Conservation (phyloP, 352 stramenopile species). For the Phytophthora palmivora region DNA sequence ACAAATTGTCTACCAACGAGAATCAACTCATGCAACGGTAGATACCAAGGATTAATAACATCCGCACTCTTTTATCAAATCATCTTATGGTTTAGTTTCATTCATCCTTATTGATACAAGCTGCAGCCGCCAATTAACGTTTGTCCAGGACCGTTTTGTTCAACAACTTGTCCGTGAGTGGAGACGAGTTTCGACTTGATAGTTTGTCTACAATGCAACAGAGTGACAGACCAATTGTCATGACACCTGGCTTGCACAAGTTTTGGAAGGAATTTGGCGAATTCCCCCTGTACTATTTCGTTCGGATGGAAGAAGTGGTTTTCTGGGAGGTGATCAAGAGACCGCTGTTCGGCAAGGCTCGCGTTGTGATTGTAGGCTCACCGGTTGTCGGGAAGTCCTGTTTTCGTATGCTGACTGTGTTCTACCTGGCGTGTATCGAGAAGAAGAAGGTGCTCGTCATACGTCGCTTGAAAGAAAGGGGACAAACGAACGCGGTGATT, state of each 20-base stretch:
- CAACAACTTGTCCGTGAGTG: no score
- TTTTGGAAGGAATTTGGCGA: slow-evolving; percentile 18
- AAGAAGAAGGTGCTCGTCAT: slow-evolving; percentile 30
- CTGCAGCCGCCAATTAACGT: no score
- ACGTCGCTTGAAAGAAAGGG: slow-evolving; percentile 24
- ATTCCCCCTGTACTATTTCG: slow-evolving; percentile 15
- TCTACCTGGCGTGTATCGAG: slow-evolving; percentile 24
- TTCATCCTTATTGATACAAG: no score
- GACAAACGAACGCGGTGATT: slow-evolving; percentile 9
- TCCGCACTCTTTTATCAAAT: no score
- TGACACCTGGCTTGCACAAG: slow-evolving; percentile 6
- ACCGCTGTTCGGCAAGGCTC: no score
- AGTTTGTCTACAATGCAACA: not conserved
- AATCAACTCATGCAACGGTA: no score
- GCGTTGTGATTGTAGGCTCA: slow-evolving; percentile 30
- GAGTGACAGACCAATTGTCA: slow-evolving; percentile 9
- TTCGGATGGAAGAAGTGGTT: slow-evolving; percentile 25
- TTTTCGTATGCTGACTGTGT: slow-evolving; percentile 31
- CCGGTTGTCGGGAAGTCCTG: slow-evolving; percentile 32
- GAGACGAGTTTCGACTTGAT: slow-evolving; percentile 9
- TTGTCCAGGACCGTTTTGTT: no score
- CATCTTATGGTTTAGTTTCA: no score
- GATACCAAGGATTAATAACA: no score
- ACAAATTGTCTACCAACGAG: no score
- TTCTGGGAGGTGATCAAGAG: slow-evolving; percentile 19